Conservation (phyloP, 1,284 basidiomycete species). For the Neolentinus lepideus region DNA sequence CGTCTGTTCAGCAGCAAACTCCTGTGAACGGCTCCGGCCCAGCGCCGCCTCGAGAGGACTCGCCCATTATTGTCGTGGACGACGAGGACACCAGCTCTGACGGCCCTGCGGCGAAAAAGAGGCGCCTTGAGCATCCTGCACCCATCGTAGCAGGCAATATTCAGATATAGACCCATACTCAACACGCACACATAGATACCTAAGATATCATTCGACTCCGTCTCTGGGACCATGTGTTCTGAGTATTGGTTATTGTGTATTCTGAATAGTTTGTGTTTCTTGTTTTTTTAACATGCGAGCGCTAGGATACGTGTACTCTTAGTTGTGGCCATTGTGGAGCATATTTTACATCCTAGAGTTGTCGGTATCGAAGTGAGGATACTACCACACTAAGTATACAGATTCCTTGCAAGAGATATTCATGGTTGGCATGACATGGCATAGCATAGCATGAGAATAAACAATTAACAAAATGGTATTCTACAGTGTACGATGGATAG, state of each 20-base stretch:
- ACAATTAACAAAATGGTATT: neutral
- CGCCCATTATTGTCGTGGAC: neutral
- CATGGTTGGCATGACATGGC: neutral
- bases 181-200: neutral
- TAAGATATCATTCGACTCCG: neutral
- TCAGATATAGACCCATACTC: neutral
- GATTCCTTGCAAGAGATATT: neutral
- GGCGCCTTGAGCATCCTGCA: neutral
- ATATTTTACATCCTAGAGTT: neutral
- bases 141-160: neutral
- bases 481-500: conserved; percentile 18
- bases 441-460: neutral
- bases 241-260: neutral
- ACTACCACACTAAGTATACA: neutral
- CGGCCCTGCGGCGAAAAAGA: conserved; percentile 1
- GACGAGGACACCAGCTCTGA: neutral
- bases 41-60: neutral
- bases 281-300: neutral
- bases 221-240: neutral
- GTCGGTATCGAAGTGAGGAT: neutral
- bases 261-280: neutral
- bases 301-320: neutral
- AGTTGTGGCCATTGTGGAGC: neutral
- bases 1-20: neutral
- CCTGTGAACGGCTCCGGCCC: neutral